Base-by-base conservation (phyloP, 2,329 filamentous ascomycete species). In the Fusarium falciforme region DNA sequence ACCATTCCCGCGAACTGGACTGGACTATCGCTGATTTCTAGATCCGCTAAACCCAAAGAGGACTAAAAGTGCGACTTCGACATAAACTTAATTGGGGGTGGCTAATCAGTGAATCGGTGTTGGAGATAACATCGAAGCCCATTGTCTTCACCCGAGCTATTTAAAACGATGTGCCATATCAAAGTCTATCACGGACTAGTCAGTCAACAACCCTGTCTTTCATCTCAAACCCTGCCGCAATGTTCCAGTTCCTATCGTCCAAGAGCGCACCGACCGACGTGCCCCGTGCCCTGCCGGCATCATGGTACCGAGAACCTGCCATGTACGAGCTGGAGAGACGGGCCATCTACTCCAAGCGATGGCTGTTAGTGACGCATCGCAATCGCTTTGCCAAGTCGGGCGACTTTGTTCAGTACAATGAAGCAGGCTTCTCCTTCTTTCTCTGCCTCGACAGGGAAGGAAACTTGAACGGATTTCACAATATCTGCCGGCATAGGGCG, bases 401-500 rank as follows among this genome's bases (percentile, higher is more conserved):
- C 5, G 67, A 69, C 75, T 91, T 35, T 87, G 78, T 90, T 33
- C 84, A 86, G 14, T 90, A 85, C 64, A 83, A 87, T 3, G 78
- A 89, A 6, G 88, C 88, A 1, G 88, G 86, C 0, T 90, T 87
- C 78, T 82, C 87, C 5, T 88, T 91, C 76, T 81, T 91, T 66
- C 79, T 90, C 6, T 82, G 84, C 57, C 80, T 81, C 7, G 87
- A 89, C 73, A 83, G 85, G n/a, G 80, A 86, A 8, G 85, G 85
- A 16, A 84, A 85, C 4, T 85, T 90, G 75, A 87, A 89, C 61
- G 89, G 85, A 17, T 91, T 91, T 75, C 89, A 91, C 80, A 91
- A 91, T 74, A 84, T 91, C 17, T 92, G 90, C 79, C 83, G 89
- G 2, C 89, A 91, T 76, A 83, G 89, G 8, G 89, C 89, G 10